Evolutionary conservation across 2,329 filamentous ascomycete species (phyloP).

Genomic region (Nigrograna mackinnonii): DNA sequence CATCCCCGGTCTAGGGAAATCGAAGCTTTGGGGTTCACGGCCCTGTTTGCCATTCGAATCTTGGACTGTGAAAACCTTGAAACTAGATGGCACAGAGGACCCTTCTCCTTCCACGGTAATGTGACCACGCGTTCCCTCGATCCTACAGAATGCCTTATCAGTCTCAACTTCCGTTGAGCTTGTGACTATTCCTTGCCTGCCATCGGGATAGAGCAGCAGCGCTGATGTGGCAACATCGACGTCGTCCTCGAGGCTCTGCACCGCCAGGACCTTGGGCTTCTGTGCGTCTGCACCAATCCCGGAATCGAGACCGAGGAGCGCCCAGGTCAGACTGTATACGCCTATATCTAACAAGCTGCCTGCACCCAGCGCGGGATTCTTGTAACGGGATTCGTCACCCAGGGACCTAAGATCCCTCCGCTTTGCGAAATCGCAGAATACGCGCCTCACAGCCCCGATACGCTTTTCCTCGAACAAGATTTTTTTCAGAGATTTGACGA

Average conservation of each 20-base stretch:
- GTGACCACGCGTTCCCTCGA: constrained; percentile 40
- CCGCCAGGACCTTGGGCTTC: background rate
- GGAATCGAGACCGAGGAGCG: background rate
- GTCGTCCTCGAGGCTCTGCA: background rate
- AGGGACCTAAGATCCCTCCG: constrained; percentile 57
- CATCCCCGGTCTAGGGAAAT: background rate
- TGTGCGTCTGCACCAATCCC: background rate
- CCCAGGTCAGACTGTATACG: constrained; percentile 81
- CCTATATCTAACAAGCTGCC: constrained; percentile 79
- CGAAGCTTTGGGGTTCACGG: too few species aligned
- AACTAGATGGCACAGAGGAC: background rate
- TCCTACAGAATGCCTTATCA: background rate
- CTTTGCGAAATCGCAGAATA: constrained; percentile 57
- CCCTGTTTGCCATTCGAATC: constrained; percentile 54
- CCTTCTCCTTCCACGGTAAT: constrained; percentile 47
- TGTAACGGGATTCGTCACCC: constrained; percentile 50
- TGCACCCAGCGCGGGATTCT: constrained; percentile 77
- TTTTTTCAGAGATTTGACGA: constrained; percentile 71
- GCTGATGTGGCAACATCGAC: too few species aligned
- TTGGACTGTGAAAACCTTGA: constrained; percentile 17
- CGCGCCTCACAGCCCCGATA: constrained; percentile 55
- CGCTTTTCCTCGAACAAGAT: constrained; percentile 65
- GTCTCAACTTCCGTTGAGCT: background rate
- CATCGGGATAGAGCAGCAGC: too few species aligned
- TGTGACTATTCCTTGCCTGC: background rate